phyloP scores from a whole-genome alignment of 192 early-diverging fungal species.

The Entomortierella chlamydospora region DNA sequence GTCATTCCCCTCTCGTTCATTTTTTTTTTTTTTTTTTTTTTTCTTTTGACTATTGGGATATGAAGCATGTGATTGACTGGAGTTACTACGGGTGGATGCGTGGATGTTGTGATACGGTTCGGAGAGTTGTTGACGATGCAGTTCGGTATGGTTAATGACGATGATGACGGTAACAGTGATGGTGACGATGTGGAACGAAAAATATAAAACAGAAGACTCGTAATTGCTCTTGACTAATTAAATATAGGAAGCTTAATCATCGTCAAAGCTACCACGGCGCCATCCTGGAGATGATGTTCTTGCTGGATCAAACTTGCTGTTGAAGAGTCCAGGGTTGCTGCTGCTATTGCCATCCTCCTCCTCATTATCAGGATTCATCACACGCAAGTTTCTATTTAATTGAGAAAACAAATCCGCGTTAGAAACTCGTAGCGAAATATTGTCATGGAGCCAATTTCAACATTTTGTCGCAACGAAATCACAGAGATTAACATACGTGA shows the following conservation, averaged over 20 bases:
- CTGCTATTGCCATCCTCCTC: slow-evolving; percentile 10
- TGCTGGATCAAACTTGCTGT: slow-evolving; percentile 7
- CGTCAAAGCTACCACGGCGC: slow-evolving; percentile 52
- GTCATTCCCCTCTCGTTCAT: too few relatives aligned
- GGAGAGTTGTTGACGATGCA: too few relatives aligned
- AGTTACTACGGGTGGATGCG: too few relatives aligned
- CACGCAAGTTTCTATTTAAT: slow-evolving; percentile 30
- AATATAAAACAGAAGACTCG: neutral
- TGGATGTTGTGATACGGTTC: too few relatives aligned
- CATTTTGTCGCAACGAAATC: neutral
- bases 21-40: too few relatives aligned
- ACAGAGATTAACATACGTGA: slow-evolving; percentile 26
- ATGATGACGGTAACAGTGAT: neutral
- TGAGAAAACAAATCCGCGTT: neutral
- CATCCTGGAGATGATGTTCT: slow-evolving; percentile 39
- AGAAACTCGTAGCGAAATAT: too few relatives aligned
- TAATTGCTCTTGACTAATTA: too few relatives aligned
- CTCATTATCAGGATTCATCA: slow-evolving; percentile 49
- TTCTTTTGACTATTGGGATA: too few relatives aligned
- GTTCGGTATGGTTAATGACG: neutral
- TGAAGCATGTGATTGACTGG: too few relatives aligned
- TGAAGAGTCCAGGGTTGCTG: neutral
- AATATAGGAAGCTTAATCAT: slow-evolving; percentile 44
- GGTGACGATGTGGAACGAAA: neutral
- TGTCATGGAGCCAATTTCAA: neutral